Conservation (phyloP, 805 yeast genomes). For the Zygosaccharomyces kombuchaensis region DNA sequence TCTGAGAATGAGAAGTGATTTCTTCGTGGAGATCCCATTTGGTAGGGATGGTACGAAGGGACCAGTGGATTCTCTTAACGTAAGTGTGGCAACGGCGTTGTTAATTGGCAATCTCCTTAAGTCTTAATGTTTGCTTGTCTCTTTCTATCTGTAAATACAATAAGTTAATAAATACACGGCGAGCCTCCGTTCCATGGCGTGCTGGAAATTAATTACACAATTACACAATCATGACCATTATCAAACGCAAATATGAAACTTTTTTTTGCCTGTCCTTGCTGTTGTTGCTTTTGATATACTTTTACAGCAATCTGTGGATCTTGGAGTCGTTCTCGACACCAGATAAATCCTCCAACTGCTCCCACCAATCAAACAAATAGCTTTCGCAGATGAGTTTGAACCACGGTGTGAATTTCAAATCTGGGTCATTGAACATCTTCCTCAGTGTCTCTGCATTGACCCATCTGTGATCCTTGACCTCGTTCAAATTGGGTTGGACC, state of each 20-base stretch:
- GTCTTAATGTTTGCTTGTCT: neutral
- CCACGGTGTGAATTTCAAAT: conserved; percentile 93
- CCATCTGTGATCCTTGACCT: conserved; percentile 75
- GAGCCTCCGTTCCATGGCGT: neutral
- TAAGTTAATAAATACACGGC: neutral
- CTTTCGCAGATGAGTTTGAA: conserved; percentile 91
- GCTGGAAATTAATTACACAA: conserved; percentile 1
- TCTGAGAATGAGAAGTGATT: conserved; percentile 54
- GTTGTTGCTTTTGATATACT: neutral
- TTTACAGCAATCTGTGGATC: conserved; percentile 35
- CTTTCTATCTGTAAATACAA: conserved; percentile 1
- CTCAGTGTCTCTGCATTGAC: conserved; percentile 66
- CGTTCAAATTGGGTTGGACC: conserved; percentile 65
- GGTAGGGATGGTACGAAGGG: conserved; percentile 14
- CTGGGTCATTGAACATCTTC: conserved; percentile 65
- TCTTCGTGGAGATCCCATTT: conserved; percentile 35
- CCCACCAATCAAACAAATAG: conserved; percentile 94
- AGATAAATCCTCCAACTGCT: conserved; percentile 54
- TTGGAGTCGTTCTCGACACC: conserved; percentile 40
- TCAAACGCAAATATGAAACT: neutral
- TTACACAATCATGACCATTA: neutral
- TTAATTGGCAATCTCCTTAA: conserved; percentile 40
- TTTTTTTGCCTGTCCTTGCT: neutral
- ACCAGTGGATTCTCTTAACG: conserved; percentile 74
- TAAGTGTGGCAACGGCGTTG: conserved; percentile 82